A percentile compares a stretch with the other conserved stretches of the same genome.
Conservation (phyloP, 768 basidiomycete species). For the Boletus rex-veris region DNA sequence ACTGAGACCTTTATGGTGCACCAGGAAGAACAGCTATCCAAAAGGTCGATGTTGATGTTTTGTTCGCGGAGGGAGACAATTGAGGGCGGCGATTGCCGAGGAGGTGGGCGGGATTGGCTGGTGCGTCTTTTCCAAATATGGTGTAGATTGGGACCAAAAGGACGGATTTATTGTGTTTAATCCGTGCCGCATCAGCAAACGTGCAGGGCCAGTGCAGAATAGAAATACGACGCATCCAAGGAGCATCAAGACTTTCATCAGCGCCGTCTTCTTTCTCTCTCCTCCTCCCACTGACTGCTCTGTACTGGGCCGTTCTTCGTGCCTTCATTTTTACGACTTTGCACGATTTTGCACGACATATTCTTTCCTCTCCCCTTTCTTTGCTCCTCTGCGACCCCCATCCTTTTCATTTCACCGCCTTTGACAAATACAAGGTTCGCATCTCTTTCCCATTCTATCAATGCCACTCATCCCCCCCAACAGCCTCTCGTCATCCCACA, state of each 20-base stretch:
- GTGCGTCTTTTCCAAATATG: constrained; percentile 2
- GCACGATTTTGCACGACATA: constrained; percentile 68
- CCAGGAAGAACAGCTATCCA: background rate
- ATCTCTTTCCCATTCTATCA: constrained; percentile 21
- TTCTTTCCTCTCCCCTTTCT: constrained; percentile 39
- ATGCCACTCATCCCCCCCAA: constrained; percentile 13
- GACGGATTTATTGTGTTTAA: constrained; percentile 6
- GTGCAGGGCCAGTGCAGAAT: constrained; percentile 28
- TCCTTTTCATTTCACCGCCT: constrained; percentile 28
- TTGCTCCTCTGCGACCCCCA: constrained; percentile 27
- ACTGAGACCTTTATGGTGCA: no score
- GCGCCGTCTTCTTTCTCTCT: constrained; percentile 32
- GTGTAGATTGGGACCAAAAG: constrained; percentile 18
- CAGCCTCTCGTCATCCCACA: constrained; percentile 17
- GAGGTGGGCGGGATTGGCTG: background rate
- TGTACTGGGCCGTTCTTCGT: constrained; percentile 23
- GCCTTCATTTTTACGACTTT: constrained; percentile 56
- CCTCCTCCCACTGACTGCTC: constrained; percentile 22
- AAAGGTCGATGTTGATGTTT: background rate
- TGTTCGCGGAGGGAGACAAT: constrained; percentile 11
- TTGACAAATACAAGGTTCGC: constrained; percentile 30
- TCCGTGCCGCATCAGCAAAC: constrained; percentile 19
- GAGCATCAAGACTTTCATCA: constrained; percentile 32
- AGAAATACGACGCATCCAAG: constrained; percentile 34
- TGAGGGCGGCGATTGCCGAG: constrained; percentile 1